These are phyloP conservation scores for Kurtzmaniella cleridarum DNA, from an alignment of 805 yeast species.

Conservation along the genomic window DNA sequence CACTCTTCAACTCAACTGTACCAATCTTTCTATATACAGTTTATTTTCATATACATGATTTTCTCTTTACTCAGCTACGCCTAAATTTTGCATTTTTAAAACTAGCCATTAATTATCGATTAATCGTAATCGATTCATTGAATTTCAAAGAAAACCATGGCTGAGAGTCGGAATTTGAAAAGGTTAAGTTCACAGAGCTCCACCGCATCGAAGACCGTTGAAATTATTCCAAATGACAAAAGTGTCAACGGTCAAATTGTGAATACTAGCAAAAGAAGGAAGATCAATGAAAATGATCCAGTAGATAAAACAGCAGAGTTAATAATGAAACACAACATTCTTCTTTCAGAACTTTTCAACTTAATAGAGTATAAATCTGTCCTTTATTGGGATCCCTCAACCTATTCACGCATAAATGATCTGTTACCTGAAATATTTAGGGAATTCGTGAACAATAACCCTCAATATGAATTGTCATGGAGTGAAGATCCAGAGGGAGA, in stretches of 20 bases:
- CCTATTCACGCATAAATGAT: slow-evolving; percentile 16
- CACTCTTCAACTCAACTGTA: too few relatives aligned
- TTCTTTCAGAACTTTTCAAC: slow-evolving; percentile 60
- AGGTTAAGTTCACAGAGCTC: too few relatives aligned
- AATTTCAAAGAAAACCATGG: too few relatives aligned
- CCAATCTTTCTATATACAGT: too few relatives aligned
- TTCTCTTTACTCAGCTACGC: too few relatives aligned
- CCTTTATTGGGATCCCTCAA: slow-evolving; percentile 55
- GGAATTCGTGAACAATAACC: slow-evolving; percentile 19
- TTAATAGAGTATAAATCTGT: slow-evolving; percentile 56
- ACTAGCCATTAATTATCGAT: too few relatives aligned
- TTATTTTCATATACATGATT: too few relatives aligned
- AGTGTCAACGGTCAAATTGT: neutral
- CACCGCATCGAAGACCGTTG: neutral
- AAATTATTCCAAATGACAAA: neutral
- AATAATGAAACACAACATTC: slow-evolving; percentile 40
- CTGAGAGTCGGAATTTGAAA: too few relatives aligned
- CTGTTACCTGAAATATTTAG: slow-evolving; percentile 28
- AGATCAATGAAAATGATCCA: slow-evolving; percentile 1
- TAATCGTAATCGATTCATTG: too few relatives aligned
- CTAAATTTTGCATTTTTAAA: too few relatives aligned
- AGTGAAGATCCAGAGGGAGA: slow-evolving; percentile 18
- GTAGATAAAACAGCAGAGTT: slow-evolving; percentile 27
- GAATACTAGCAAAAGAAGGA: slow-evolving; percentile 7
- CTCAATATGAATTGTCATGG: slow-evolving; percentile 28